Evolutionary conservation across 148 eudicot genomes (phyloP).

Genomic region (Limonium bicolor): DNA sequence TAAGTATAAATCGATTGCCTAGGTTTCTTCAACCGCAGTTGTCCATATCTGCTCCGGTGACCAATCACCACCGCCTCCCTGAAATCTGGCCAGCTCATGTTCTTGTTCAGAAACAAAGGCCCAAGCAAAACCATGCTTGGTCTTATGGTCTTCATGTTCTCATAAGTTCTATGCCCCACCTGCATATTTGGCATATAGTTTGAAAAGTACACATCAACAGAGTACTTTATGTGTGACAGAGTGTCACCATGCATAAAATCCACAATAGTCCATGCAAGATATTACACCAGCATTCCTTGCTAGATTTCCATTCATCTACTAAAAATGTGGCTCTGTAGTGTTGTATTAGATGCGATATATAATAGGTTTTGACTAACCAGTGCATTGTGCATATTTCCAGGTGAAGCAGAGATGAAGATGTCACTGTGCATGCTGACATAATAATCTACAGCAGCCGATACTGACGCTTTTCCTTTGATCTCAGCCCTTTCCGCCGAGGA

Average conservation of each 20-base stretch:
- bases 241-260: too few species aligned
- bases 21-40: slow-evolving; percentile 48
- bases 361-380: too few species aligned
- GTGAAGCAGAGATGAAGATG: slow-evolving; percentile 93
- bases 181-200: too few species aligned
- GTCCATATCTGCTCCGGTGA: slow-evolving; percentile 70
- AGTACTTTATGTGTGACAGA: too few species aligned
- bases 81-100: slow-evolving; percentile 81
- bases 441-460: slow-evolving; percentile 88
- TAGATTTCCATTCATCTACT: too few species aligned
- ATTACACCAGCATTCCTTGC: too few species aligned
- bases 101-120: slow-evolving; percentile 74
- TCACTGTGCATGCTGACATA: slow-evolving; percentile 95
- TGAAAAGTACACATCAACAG: too few species aligned
- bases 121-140: slow-evolving; percentile 88
- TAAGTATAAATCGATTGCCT: slow-evolving; percentile 83
- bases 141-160: slow-evolving; percentile 67
- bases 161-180: slow-evolving; percentile 85
- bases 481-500: slow-evolving; percentile 58
- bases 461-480: slow-evolving; percentile 87
- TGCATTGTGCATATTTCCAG: slow-evolving; percentile 99
- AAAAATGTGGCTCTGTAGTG: too few species aligned
- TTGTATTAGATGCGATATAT: too few species aligned
- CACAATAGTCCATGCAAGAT: too few species aligned
- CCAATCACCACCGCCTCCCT: slow-evolving; percentile 65